Conservation (phyloP, 2,329 filamentous ascomycete species). For the Cercospora canescens region DNA sequence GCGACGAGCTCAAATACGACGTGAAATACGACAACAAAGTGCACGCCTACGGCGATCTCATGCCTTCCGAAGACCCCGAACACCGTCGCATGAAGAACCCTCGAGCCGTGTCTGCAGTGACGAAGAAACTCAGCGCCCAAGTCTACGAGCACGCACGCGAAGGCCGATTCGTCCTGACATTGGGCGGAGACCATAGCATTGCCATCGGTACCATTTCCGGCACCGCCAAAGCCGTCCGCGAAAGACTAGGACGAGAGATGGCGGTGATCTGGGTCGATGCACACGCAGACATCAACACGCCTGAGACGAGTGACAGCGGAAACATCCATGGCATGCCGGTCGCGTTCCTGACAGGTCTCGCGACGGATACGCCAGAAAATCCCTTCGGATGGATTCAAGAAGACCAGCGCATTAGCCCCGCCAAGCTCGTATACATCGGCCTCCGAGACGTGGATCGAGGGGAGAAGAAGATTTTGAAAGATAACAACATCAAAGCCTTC, state of each 20-base stretch:
- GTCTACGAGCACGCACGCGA: slow-evolving; percentile 82
- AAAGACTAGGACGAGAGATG: slow-evolving; percentile 78
- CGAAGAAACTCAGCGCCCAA: slow-evolving; percentile 73
- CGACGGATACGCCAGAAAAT: slow-evolving; percentile 66
- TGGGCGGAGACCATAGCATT: slow-evolving; percentile 95
- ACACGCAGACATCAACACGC: slow-evolving; percentile 96
- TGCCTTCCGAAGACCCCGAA: slow-evolving; percentile 71
- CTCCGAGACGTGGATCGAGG: slow-evolving; percentile 88
- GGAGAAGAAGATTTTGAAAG: slow-evolving; percentile 88
- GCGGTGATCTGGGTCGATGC: slow-evolving; percentile 99
- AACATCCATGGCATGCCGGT: slow-evolving; percentile 99
- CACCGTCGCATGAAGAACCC: slow-evolving; percentile 95
- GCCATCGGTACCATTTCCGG: slow-evolving; percentile 92
- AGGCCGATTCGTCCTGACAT: slow-evolving; percentile 85
- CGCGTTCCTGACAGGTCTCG: slow-evolving; percentile 83
- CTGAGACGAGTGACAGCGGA: slow-evolving; percentile 83
- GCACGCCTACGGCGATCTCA: slow-evolving; percentile 76
- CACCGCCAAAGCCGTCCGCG: slow-evolving; percentile 79
- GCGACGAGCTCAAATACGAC: slow-evolving; percentile 83
- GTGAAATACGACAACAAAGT: slow-evolving; percentile 81
- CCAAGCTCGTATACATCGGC: slow-evolving; percentile 96
- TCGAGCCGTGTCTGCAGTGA: slow-evolving; percentile 80
- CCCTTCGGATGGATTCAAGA: slow-evolving; percentile 87
- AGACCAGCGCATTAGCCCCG: slow-evolving; percentile 67
- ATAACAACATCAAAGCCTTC: slow-evolving; percentile 91